A percentile compares a stretch with the other conserved stretches of the same genome.
Conservation (phyloP, 164 flowering plant species). For the Macadamia tetraphylla region DNA sequence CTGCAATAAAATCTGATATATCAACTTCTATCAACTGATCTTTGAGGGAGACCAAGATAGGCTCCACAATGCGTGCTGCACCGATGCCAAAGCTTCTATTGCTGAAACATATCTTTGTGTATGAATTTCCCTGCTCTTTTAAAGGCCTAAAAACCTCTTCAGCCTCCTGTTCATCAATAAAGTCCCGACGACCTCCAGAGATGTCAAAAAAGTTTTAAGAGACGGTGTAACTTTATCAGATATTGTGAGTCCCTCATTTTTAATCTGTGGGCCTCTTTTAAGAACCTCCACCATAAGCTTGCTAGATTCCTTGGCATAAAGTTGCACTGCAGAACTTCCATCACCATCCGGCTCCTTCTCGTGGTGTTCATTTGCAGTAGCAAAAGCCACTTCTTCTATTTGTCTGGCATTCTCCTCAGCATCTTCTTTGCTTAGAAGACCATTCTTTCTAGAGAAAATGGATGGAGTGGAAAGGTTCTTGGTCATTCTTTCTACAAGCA, state of each 20-base stretch:
- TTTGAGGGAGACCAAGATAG: conserved; percentile 60
- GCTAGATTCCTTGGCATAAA: conserved; percentile 90
- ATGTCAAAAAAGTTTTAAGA: conserved; percentile 63
- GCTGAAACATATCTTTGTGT: conserved; percentile 80
- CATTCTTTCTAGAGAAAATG: conserved; percentile 73
- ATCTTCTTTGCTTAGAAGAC: conserved; percentile 52
- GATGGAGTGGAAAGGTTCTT: conserved; percentile 71
- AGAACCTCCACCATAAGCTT: conserved; percentile 72
- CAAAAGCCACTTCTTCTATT: conserved; percentile 75
- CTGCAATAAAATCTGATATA: conserved; percentile 85
- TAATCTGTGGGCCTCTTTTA: conserved; percentile 44
- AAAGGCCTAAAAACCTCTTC: conserved; percentile 60
- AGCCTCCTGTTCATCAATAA: conserved; percentile 79
- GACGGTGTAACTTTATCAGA: conserved; percentile 17
- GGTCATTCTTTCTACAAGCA: conserved; percentile 76
- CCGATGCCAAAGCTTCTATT: conserved; percentile 79
- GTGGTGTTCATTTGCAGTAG: conserved; percentile 55
- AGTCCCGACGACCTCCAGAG: conserved; percentile 62
- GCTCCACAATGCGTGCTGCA: conserved; percentile 78
- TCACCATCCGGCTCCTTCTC: conserved; percentile 94
- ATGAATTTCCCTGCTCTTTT: conserved; percentile 50
- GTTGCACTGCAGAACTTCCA: conserved; percentile 92
- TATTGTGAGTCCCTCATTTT: conserved; percentile 16
- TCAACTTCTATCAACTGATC: conserved; percentile 77
- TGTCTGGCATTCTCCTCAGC: conserved; percentile 69